Base-by-base conservation (phyloP, 495 filamentous ascomycete species). In the Polyplosphaeria fusca region DNA sequence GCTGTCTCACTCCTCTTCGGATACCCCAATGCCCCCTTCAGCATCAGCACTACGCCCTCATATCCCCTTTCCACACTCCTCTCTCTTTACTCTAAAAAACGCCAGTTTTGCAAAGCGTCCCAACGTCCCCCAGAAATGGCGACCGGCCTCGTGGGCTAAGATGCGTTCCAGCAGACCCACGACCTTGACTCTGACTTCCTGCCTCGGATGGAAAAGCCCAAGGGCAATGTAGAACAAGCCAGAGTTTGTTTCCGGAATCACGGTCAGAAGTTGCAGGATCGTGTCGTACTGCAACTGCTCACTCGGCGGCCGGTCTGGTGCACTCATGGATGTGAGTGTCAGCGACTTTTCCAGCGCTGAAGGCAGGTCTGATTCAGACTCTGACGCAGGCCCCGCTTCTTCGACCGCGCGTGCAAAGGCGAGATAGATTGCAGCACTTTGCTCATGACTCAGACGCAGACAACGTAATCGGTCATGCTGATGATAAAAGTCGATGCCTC, bases 211-310 rank as follows among this genome's bases (percentile, higher is more conserved):
- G 68, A 96, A 96, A n/a, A 99, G 77, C 2, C 93, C 93, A 53
- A 97, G 81, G 35, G 85, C 86, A 27, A 99, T 71, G 61, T 95
- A 95, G 72, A 97, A 97, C 19, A 99, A 77, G 0, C 93, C 93
- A 0, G 86, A 87, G 59, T 92, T 87, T 40, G 82, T 87, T 74
- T 95, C 90, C 5, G 91, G 90, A 2, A 91, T 84, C 23, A 91
- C 86, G 14, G 82, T 86, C 22, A 96, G 77, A n/a, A 96, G 77
- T 63, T 96, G 85, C 66, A 87, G 90, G 52, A 96, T 89, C 50
- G 90, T 89, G 59, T 89, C 87, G 70, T 96, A 95, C 30, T 61
- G 60, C n/a, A 61, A 27, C 37, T 65, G 51, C n/a, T 42, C 40
- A 16, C 44, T n/a, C 19, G 61, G 55, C 20, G 12, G 19, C 23